Conservation (phyloP, 1,139 yeast species). For the Scheffersomyces segobiensis region DNA sequence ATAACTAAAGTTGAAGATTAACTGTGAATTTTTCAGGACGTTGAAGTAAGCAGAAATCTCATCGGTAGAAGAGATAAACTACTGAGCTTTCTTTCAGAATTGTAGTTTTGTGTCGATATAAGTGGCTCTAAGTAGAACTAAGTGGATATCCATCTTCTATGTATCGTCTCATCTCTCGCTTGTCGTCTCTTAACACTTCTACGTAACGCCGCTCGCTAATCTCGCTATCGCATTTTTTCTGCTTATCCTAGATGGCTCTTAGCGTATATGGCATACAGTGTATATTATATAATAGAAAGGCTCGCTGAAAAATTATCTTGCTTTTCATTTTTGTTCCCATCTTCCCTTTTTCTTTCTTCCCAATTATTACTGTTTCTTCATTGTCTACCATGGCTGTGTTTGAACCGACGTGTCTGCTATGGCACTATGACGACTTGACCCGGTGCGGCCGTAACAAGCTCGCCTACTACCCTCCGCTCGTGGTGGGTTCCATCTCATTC, state of each 20-base stretch:
- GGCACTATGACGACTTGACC: constrained; percentile 51
- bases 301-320: neutral
- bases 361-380: neutral
- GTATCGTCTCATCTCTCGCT: neutral
- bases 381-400: neutral
- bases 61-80: no score
- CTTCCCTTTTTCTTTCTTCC: neutral
- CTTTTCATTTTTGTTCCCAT: neutral
- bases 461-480: constrained; percentile 35
- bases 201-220: neutral
- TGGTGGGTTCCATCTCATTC: constrained; percentile 33
- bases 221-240: neutral
- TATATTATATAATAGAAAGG: neutral
- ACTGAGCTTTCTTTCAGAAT: neutral
- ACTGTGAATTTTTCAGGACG: neutral
- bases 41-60: neutral
- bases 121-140: no score
- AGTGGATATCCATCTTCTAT: neutral
- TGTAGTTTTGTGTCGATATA: no score
- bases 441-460: constrained; percentile 43
- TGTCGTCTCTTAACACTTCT: neutral
- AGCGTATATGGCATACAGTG: neutral
- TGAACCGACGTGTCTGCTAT: constrained; percentile 23
- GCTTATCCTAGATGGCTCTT: neutral
- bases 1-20: neutral